A percentile compares a stretch with the other conserved stretches of the same genome.
Evolutionary conservation across 352 stramenopile genomes (phyloP).

Genomic region (Phytophthora quininea): DNA sequence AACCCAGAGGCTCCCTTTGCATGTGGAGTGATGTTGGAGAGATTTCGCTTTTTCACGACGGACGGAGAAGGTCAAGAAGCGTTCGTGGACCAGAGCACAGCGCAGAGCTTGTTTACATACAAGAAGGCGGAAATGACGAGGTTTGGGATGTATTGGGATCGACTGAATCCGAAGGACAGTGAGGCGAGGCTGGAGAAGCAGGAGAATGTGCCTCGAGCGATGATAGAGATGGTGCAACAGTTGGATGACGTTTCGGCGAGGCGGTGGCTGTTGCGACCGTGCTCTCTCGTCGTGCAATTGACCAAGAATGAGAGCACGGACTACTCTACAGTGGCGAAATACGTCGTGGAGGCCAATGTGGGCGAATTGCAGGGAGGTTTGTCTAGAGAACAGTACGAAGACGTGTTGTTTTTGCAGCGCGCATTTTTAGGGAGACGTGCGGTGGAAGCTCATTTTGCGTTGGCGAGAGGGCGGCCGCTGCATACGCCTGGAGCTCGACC

Average conservation of each 20-base stretch:
- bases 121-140: constrained; percentile 64
- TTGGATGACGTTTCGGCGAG: constrained; percentile 22
- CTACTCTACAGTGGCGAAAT: constrained; percentile 72
- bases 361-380: constrained; percentile 53
- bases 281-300: constrained; percentile 59
- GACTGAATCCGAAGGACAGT: constrained; percentile 32
- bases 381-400: constrained; percentile 82
- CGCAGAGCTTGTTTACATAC: constrained; percentile 54
- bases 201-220: constrained; percentile 38
- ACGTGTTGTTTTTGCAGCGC: constrained; percentile 75
- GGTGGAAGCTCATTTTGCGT: constrained; percentile 74
- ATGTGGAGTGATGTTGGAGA: constrained; percentile 71
- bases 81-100: constrained; percentile 67
- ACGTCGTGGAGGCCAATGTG: constrained; percentile 61
- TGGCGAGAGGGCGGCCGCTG: constrained; percentile 61
- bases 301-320: constrained; percentile 84
- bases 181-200: constrained; percentile 44
- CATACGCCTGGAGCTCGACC: constrained; percentile 44
- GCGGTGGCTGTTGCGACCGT: constrained; percentile 61
- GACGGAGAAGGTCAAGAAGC: constrained; percentile 65
- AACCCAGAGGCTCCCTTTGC: constrained; percentile 71
- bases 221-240: constrained; percentile 59
- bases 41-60: constrained; percentile 76
- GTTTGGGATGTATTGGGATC: constrained; percentile 75
- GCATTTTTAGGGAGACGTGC: constrained; percentile 65